These are phyloP conservation scores for Tetrahymena borealis DNA, from an alignment of 73 alveolate species.

Conservation along the genomic window DNA sequence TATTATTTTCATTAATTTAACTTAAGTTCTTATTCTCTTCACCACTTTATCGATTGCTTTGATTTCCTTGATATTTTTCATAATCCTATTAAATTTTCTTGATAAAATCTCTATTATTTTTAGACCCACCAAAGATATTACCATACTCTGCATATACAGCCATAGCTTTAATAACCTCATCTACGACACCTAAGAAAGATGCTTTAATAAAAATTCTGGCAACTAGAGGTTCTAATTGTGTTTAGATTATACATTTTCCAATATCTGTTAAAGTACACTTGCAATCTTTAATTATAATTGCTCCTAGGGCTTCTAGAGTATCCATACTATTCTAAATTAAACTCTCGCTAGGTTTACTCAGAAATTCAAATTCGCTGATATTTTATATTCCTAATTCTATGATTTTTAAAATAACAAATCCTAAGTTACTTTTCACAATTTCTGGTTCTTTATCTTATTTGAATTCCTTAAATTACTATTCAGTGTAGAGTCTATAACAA, in stretches of 20 bases:
- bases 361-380: constrained; percentile 71
- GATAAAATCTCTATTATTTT: not conserved
- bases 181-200: not conserved
- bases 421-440: constrained; percentile 45
- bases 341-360: constrained; percentile 73
- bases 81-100: not conserved
- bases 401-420: constrained; percentile 42
- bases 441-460: constrained; percentile 41
- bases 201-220: not conserved
- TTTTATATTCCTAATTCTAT: constrained; percentile 60
- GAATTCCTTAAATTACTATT: constrained; percentile 27
- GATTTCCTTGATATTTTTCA: not conserved
- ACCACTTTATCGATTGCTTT: not conserved
- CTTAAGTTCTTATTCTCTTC: not conserved
- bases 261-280: not conserved
- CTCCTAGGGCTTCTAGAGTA: not conserved
- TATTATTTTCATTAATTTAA: not conserved
- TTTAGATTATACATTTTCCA: not conserved
- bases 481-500: constrained; percentile 57
- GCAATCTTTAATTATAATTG: not conserved
- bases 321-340: not conserved
- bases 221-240: not conserved
- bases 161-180: not conserved
- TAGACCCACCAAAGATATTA: not conserved
- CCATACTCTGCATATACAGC: not conserved